Conservation (phyloP, 106 monocot genomes). For the Vanilla planifolia region DNA sequence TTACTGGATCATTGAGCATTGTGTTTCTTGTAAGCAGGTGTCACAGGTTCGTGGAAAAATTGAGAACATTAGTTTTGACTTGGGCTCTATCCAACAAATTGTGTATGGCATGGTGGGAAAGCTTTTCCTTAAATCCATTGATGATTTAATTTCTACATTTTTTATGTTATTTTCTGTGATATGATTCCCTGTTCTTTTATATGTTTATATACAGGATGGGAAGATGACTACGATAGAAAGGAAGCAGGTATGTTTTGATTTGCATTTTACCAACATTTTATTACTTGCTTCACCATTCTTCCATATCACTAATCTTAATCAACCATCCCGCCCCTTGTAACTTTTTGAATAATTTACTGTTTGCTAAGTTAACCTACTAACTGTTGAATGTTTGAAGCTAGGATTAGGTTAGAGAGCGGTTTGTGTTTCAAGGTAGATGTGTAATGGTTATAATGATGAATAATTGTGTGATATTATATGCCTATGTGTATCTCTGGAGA, state of each 20-base stretch:
- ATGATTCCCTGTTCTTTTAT: background rate
- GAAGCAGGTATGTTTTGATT: slow-evolving; percentile 56
- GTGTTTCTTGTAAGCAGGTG: slow-evolving; percentile 9
- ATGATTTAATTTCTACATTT: background rate
- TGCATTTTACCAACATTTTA: background rate
- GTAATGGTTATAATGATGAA: too few relatives aligned
- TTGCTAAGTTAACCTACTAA: too few relatives aligned
- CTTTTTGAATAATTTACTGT: too few relatives aligned
- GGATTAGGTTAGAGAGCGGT: too few relatives aligned
- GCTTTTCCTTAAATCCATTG: background rate
- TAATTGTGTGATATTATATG: too few relatives aligned
- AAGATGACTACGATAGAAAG: slow-evolving; percentile 74
- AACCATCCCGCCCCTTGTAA: too few relatives aligned
- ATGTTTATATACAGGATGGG: slow-evolving; percentile 44
- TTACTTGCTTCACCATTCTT: background rate
- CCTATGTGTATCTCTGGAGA: too few relatives aligned
- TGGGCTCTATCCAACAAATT: slow-evolving; percentile 14
- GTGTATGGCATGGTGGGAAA: slow-evolving; percentile 16
- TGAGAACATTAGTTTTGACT: slow-evolving; percentile 14
- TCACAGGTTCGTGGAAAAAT: slow-evolving; percentile 16
- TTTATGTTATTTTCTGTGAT: background rate
- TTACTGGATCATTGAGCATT: background rate
- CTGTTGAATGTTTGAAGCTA: too few relatives aligned
- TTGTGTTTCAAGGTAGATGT: too few relatives aligned
- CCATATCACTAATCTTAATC: too few relatives aligned